Conservation (phyloP, 2,329 filamentous ascomycete genomes). For the Talaromyces sp. region DNA sequence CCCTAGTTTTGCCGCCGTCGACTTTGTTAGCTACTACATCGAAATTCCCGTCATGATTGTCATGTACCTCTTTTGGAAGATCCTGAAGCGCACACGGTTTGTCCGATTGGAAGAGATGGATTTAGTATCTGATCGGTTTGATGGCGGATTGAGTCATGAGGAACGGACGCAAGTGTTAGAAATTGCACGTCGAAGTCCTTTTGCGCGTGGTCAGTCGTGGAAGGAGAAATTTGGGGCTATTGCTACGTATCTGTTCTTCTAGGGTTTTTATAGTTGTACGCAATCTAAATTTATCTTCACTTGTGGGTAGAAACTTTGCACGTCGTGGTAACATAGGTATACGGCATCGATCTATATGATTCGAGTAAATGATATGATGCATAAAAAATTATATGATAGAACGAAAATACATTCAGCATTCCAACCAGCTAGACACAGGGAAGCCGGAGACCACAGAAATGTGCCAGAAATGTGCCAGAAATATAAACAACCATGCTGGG, state of each 20-base stretch:
- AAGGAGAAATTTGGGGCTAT: constrained; percentile 29
- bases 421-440: too few species aligned
- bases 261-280: neutral
- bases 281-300: neutral
- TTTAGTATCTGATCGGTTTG: constrained; percentile 47
- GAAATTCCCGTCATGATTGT: constrained; percentile 60
- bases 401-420: neutral
- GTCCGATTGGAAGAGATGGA: constrained; percentile 50
- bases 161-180: constrained; percentile 13
- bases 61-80: constrained; percentile 57
- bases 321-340: neutral
- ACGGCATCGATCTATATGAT: neutral
- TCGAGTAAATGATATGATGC: too few species aligned
- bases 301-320: neutral
- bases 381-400: too few species aligned
- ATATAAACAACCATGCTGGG: neutral
- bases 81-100: constrained; percentile 47
- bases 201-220: constrained; percentile 19
- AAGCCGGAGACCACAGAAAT: neutral
- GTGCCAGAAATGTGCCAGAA: neutral
- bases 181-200: constrained; percentile 15
- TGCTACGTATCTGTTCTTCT: constrained; percentile 42
- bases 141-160: constrained; percentile 13
- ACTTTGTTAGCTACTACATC: constrained; percentile 64
- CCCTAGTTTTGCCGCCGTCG: constrained; percentile 55